These are phyloP conservation scores for Macrotyloma uniflorum DNA, from an alignment of 306 rosid genomes.

Conservation along the genomic window DNA sequence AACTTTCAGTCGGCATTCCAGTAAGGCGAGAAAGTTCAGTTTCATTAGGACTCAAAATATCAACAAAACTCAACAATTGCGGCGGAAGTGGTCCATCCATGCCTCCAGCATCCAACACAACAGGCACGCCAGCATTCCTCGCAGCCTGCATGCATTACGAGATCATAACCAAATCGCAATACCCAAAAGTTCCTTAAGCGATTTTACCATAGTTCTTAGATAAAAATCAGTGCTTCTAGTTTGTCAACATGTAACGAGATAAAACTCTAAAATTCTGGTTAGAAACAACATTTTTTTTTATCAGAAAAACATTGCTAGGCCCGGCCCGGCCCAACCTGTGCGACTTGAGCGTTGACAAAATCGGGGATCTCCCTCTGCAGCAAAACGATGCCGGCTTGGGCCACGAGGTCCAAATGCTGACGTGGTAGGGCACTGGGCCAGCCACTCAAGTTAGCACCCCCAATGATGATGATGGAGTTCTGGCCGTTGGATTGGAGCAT, in stretches of 20 bases:
- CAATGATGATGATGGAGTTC: slow-evolving; percentile 83
- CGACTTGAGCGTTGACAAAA: slow-evolving; percentile 75
- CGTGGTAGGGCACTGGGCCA: slow-evolving; percentile 64
- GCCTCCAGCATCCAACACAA: slow-evolving; percentile 90
- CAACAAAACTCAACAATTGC: slow-evolving; percentile 65
- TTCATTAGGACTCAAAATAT: slow-evolving; percentile 92
- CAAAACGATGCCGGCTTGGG: slow-evolving; percentile 80
- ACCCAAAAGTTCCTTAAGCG: background rate
- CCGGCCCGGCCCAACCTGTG: slow-evolving; percentile 57
- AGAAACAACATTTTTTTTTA: background rate
- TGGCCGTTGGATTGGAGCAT: slow-evolving; percentile 83
- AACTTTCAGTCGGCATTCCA: slow-evolving; percentile 67
- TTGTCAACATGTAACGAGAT: too few species aligned
- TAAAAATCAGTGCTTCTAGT: too few species aligned
- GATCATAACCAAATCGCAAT: slow-evolving; percentile 4
- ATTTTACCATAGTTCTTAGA: too few species aligned
- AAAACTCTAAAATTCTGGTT: background rate
- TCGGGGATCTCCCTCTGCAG: slow-evolving; percentile 98
- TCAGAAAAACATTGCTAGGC: background rate
- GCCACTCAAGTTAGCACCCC: slow-evolving; percentile 78
- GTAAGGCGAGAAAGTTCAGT: slow-evolving; percentile 79
- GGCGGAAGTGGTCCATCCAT: slow-evolving; percentile 72
- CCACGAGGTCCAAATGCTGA: slow-evolving; percentile 59
- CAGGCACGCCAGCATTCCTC: slow-evolving; percentile 73
- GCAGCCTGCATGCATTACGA: slow-evolving; percentile 66